These are phyloP conservation scores for Erysimum cheiranthoides DNA, from an alignment of 345 rosid genomes.

Conservation along the genomic window DNA sequence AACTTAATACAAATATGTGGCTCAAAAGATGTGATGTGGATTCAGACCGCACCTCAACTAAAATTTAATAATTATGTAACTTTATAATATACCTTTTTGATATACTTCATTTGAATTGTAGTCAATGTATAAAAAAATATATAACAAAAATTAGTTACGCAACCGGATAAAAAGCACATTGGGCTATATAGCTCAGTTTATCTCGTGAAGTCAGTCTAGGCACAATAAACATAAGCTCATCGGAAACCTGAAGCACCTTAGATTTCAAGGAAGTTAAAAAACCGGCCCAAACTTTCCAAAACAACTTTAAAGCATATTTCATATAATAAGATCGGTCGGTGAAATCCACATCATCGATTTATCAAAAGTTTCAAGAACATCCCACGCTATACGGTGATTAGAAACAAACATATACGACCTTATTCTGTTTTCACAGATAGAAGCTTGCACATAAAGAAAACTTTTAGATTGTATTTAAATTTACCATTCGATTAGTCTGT, in stretches of 20 bases:
- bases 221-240: neutral
- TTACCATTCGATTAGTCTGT: conserved; percentile 63
- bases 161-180: too few relatives aligned
- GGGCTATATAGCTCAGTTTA: neutral
- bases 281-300: neutral
- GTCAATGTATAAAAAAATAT: too few relatives aligned
- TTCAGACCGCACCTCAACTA: too few relatives aligned
- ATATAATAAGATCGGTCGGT: neutral
- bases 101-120: too few relatives aligned
- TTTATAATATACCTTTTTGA: too few relatives aligned
- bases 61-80: too few relatives aligned
- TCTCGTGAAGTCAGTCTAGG: neutral
- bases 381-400: neutral
- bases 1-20: too few relatives aligned
- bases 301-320: neutral
- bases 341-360: neutral
- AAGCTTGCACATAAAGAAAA: conserved; percentile 20
- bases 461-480: neutral
- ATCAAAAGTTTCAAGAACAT: neutral
- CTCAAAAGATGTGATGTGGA: too few relatives aligned
- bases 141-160: too few relatives aligned
- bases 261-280: neutral
- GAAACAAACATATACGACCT: neutral
- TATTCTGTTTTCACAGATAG: neutral
- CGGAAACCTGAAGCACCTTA: neutral